A percentile compares a stretch with the other conserved stretches of the same genome.
Evolutionary conservation across 228 moss, liverwort and hornwort species (phyloP).

Genomic region (Sphagnum fallax): DNA sequence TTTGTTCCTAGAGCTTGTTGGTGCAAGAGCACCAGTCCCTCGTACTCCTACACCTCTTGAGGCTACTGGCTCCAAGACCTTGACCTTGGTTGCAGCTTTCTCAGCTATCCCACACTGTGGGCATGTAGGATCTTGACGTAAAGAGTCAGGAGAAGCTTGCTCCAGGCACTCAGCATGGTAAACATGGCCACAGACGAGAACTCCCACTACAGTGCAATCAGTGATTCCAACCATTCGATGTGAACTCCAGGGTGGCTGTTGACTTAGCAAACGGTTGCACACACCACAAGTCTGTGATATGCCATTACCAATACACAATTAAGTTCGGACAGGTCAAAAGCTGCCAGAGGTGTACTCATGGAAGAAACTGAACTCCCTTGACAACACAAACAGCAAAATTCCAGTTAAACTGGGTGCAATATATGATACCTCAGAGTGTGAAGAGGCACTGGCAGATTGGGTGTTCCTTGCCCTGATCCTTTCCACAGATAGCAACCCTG

Average conservation of each 20-base stretch:
- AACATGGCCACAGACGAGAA: slow-evolving; percentile 68
- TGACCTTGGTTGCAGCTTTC: slow-evolving; percentile 23
- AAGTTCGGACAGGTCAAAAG: neutral
- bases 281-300: slow-evolving; percentile 46
- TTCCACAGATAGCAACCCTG: slow-evolving; percentile 47
- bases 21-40: slow-evolving; percentile 25
- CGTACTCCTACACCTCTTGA: slow-evolving; percentile 23
- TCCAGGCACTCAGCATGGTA: slow-evolving; percentile 75
- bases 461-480: slow-evolving; percentile 44
- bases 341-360: neutral
- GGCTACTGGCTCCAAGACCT: slow-evolving; percentile 13
- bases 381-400: neutral
- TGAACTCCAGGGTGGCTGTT: slow-evolving; percentile 63
- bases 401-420: no score
- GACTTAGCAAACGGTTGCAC: slow-evolving; percentile 46
- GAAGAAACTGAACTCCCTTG: no score
- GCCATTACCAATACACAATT: neutral
- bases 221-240: slow-evolving; percentile 53
- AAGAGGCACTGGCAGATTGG: slow-evolving; percentile 29
- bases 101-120: slow-evolving; percentile 50
- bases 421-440: slow-evolving; percentile 34
- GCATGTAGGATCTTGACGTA: slow-evolving; percentile 66
- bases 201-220: slow-evolving; percentile 66
- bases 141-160: slow-evolving; percentile 50
- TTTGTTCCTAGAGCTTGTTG: slow-evolving; percentile 56